Base-by-base conservation (phyloP, 2,329 filamentous ascomycete species). In the Scedosporium apiospermum region DNA sequence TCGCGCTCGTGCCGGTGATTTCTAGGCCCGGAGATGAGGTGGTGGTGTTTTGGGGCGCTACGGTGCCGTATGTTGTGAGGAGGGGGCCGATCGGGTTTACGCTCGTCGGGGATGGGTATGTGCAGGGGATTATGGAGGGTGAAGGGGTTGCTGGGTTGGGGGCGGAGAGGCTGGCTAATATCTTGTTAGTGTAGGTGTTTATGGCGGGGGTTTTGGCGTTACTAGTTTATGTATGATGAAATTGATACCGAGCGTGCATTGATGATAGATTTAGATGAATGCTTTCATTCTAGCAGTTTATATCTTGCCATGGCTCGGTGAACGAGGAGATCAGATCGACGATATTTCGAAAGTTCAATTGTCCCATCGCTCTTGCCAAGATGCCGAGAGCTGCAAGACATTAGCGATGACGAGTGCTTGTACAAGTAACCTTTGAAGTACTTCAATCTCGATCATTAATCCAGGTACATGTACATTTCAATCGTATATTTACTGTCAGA, bases 41-140 rank as follows among this genome's bases (percentile, higher is more conserved):
- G 27, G 58, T 60, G 21, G 58, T 60, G 58, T 60, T 60, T 60
- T 60, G 44, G 38, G 58, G 58, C 4, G 38, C 38, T 21, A 60
- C 58, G 21, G 58, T 60, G 58, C 58, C 58, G 14, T 60, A 42
- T 44, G 58, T 60, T 12, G 38, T 60, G 30, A 16, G 58, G 44
- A 18, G 44, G 34, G n/a, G 9, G 1, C 21, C 16, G 58, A 27
- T 23, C 4, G 58, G 58, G 6, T 44, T 44, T 18, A 21, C 18
- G 58, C 44, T 60, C 14, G 58, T 60, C 1, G 58, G 58, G 30
- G 58, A 60, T 26, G 38, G 38, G 30, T 60, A 60, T 60, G 38
- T 60, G 38, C 58, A 60, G 12, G 58, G 58, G 58, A 60, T 60
- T 60, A 60, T 60, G 58, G 38, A 60, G 5, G 58, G 58, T 2